Evolutionary conservation across 2,329 filamentous ascomycete genomes (phyloP).

Genomic region (Cryphonectria japonica): DNA sequence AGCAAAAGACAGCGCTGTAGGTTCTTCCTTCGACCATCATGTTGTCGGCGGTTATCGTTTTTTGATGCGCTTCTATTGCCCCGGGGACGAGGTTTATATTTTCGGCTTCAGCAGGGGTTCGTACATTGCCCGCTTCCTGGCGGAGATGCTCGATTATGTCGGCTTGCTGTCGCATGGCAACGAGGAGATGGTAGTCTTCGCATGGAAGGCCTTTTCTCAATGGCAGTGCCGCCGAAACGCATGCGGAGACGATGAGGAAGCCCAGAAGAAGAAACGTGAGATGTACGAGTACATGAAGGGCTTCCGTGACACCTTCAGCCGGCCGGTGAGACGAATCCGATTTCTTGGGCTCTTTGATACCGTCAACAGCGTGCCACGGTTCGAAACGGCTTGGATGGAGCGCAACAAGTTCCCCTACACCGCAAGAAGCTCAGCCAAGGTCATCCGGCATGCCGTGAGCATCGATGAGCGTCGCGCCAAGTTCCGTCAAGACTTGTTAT

Average conservation of each 20-base stretch:
- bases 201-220: slow-evolving; percentile 79
- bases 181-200: slow-evolving; percentile 82
- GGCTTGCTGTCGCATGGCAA: slow-evolving; percentile 81
- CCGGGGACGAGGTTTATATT: slow-evolving; percentile 69
- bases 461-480: slow-evolving; percentile 74
- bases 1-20: slow-evolving; percentile 78
- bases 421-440: slow-evolving; percentile 58
- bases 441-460: slow-evolving; percentile 70
- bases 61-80: slow-evolving; percentile 72
- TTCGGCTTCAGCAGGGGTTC: slow-evolving; percentile 76
- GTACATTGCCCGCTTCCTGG: slow-evolving; percentile 75
- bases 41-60: slow-evolving; percentile 84
- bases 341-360: slow-evolving; percentile 84
- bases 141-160: slow-evolving; percentile 84
- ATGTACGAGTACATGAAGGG: slow-evolving; percentile 77
- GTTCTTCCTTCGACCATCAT: slow-evolving; percentile 79
- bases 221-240: slow-evolving; percentile 65
- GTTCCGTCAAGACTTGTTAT: slow-evolving; percentile 72
- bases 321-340: slow-evolving; percentile 72
- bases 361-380: slow-evolving; percentile 78
- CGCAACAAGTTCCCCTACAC: slow-evolving; percentile 76
- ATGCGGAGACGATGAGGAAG: slow-evolving; percentile 47
- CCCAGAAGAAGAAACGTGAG: slow-evolving; percentile 54
- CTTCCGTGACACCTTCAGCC: slow-evolving; percentile 80
- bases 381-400: slow-evolving; percentile 78